Evolutionary conservation across 2,329 filamentous ascomycete species (phyloP), one percentile per base, ranked within the genome.

Genomic region (Pleoardoris graminearum): DNA sequence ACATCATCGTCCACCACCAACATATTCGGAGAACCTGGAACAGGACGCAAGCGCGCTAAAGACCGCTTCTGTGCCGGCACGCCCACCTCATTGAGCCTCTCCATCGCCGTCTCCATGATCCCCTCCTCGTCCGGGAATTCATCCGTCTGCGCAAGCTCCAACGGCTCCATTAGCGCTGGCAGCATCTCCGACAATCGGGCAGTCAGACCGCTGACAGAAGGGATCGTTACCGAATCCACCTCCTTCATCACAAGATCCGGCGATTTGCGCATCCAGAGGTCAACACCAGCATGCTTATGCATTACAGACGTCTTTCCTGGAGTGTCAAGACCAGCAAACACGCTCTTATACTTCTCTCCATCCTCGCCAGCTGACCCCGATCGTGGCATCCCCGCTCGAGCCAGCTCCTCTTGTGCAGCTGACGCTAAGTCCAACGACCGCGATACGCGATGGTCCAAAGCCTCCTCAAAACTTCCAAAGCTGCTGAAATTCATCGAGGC

Each of bases 401-500:
- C 62, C 17, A 71, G 63, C 22, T 65, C 68, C 30, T 67, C 66
- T 39, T 66, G 65, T 25, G 68, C 65, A 37, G 63, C 63, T 11
- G 65, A 65, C 23, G 57, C 61, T 17, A 50, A 42, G 37, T 59
- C 23, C n/a, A 75, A 58, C 8, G 76, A 77, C 39, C 71, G 68
- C 6, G 70, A 70, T 6, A 68, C 58, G 7, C 70, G 72, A 21
- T 71, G 58, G 12, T 75, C 76, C 19, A 79, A 59, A 16, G 73
- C 76, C 35, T 77, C 75, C 27, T 76, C 75, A 25, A 80, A 58
- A 60, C 75, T 77, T 35, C 75, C 73, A 47, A 79, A 69, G 39
- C 70, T 70, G 53, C 77, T 80, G 65, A 80, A 80, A 54, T 79
- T 75, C 54, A 80, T 68, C 7, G 76, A 78, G 12, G 78, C 78